Base-by-base conservation (phyloP, 2,329 filamentous ascomycete species). In the Cercospora citrullina region DNA sequence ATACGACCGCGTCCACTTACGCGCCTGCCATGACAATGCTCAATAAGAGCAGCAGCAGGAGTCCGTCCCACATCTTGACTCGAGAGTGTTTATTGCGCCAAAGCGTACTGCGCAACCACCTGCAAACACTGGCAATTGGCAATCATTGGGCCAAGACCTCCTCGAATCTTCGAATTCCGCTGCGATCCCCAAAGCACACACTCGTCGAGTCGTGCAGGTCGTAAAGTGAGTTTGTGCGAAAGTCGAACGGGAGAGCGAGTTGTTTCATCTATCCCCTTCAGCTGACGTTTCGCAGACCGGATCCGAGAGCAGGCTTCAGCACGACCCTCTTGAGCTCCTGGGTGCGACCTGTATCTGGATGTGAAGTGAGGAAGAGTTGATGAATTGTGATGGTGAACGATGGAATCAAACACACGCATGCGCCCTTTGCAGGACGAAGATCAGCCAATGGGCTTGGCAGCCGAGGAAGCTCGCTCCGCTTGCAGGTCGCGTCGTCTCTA, bases 21-120 rank as follows among this genome's bases (percentile, higher is more conserved):
- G 87, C 87, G 76, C 85, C 80, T 69, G 85, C 87, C 88, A 90
- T 90, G 72, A 90, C 84, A 70, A 84, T 81, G 86, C 88, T 87
- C 83, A 90, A 77, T 42, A 84, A 81, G 81, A 90, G 85, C 83
- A 90, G 79, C 76, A 87, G 89, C 73, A 89, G 85, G 57, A 90
- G 82, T 74, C 88, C 88, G 79, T 88, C 87, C 86, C 87, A 83
- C 81, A 84, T 85, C 51, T 64, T 74, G 55, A 33, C 26, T 60
- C 59, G 59, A 16, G 36, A 23, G 59, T 58, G 26, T 30, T 58
- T 58, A 58, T 31, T 58, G 53, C 26, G 28, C 53, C 53, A 18
- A 58, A 30, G 30, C 21, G 53, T 26, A 14, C 53, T 33, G 23
- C 53, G 31, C 53, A 14, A 51, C 45, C 53, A 4, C 53, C 53